phyloP scores from a whole-genome alignment of 2,329 filamentous ascomycete genomes.

The Diaporthe humulicola region DNA sequence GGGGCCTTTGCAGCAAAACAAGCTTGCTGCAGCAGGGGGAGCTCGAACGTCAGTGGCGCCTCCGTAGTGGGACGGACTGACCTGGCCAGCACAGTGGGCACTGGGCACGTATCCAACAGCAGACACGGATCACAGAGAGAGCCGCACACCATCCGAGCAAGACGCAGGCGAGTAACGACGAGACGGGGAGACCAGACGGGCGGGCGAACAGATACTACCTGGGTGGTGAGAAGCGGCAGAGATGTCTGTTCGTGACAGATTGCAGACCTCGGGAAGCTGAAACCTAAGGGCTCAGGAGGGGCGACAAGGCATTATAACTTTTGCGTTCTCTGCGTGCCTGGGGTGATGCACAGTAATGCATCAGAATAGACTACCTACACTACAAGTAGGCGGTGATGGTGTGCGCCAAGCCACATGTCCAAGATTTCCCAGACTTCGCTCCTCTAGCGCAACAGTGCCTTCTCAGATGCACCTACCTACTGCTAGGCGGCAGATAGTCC shows the following conservation, averaged over 20 bases:
- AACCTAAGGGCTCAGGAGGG: neutral
- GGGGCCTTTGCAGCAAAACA: conserved; percentile 33
- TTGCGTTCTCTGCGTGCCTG: neutral
- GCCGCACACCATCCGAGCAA: neutral
- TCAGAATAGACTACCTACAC: neutral
- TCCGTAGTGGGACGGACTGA: conserved; percentile 28
- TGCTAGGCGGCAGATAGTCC: neutral
- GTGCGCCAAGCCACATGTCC: conserved; percentile 30
- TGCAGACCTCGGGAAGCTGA: neutral
- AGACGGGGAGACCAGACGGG: neutral
- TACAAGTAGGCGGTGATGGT: conserved; percentile 4
- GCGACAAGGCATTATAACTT: conserved; percentile 3
- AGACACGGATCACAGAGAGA: conserved; percentile 17
- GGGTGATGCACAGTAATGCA: neutral
- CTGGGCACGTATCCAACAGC: neutral
- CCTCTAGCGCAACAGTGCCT: conserved; percentile 2
- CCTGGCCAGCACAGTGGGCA: neutral
- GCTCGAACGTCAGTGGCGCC: conserved; percentile 40
- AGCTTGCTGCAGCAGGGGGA: conserved; percentile 34
- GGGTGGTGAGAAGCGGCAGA: neutral
- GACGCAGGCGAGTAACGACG: neutral
- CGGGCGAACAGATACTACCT: neutral
- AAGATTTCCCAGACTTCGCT: conserved; percentile 10
- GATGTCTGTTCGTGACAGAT: neutral
- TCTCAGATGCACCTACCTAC: neutral